Base-by-base conservation (phyloP, 75 land plant species). In the Sequoiadendron giganteum region DNA sequence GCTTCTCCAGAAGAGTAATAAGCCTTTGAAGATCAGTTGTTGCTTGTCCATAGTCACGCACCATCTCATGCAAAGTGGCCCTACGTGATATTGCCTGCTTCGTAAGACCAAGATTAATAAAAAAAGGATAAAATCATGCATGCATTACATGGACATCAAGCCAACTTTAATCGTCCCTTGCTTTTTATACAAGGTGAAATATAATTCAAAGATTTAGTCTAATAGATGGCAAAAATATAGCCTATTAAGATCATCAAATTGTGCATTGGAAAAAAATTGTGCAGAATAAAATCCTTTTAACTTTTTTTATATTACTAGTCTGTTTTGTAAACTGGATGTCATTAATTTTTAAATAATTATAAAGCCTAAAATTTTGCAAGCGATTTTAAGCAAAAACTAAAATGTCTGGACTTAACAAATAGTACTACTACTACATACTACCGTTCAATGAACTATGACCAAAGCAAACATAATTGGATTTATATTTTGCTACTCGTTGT, bases 41-140 rank as follows among this genome's bases (percentile, higher is more conserved):
- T 85, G 97, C 94, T 86, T 96, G 97, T 7, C 90, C 92, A 89
- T 96, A 97, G 76, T 97, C 99, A 65, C 99, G 92, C 10, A 98
- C 94, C 95, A 93, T 94, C 91, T 95, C 97, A 90, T 91, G 93
- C 55, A 98, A 92, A 61, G 99, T 92, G 32, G 97, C 99, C 86
- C 99, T 90, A 48, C 99, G 93, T 77, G 99, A 97, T 45, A 98
- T 92, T 43, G 99, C 99, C 99, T 97, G 42, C 42, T 45, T 21
- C 65, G 36, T 45, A 82, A n/a, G 32, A 30, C 15, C 84, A 82
- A 43, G 84, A 45, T 28, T 11, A 28, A 82, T 40, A 43, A 10
- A 25, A 42, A 5, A 82, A 28, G 18, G 5, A 82, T 3, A n/a
- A 82, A 10, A 47, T 13, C 15, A 28, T 82, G 40, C 32, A 10